Percentiles rank a stretch among this genome's conserved stretches.
Evolutionary conservation across 164 flowering plant genomes (phyloP).

Genomic region (Amborella trichopoda): DNA sequence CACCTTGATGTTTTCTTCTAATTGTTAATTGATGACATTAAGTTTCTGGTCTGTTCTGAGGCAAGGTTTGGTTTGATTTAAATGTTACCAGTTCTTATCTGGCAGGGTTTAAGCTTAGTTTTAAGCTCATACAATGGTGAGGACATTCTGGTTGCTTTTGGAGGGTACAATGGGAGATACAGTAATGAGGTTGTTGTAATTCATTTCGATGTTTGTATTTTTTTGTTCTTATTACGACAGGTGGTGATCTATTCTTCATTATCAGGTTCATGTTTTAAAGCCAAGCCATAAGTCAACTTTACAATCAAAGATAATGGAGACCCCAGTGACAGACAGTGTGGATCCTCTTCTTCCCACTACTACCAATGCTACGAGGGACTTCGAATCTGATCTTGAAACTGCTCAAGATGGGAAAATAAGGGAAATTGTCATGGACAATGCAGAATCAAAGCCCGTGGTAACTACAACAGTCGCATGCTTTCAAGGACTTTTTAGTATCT

Average conservation of each 20-base stretch:
- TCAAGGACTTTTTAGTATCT: no score
- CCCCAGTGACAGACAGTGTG: conserved; percentile 65
- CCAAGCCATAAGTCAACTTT: conserved; percentile 86
- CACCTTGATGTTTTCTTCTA: no score
- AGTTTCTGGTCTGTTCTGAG: no score
- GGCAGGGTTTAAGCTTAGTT: conserved; percentile 89
- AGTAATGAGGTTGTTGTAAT: conserved; percentile 82
- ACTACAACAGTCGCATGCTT: no score
- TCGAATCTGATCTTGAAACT: conserved; percentile 60
- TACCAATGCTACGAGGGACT: conserved; percentile 55
- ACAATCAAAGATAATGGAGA: conserved; percentile 54
- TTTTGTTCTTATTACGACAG: no score
- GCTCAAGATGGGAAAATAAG: conserved; percentile 80
- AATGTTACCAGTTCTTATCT: no score
- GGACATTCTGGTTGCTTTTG: conserved; percentile 87
- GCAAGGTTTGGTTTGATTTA: no score
- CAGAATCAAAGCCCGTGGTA: conserved; percentile 49
- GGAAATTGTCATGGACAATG: conserved; percentile 78
- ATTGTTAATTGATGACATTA: no score
- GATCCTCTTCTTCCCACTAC: conserved; percentile 59
- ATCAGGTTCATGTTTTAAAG: conserved; percentile 78
- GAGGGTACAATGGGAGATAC: conserved; percentile 97
- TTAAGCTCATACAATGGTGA: conserved; percentile 74
- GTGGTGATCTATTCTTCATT: conserved; percentile 3
- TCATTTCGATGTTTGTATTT: no score